Evolutionary conservation across 1,284 basidiomycete genomes (phyloP).

Genomic region (Anthracocystis walkeri): DNA sequence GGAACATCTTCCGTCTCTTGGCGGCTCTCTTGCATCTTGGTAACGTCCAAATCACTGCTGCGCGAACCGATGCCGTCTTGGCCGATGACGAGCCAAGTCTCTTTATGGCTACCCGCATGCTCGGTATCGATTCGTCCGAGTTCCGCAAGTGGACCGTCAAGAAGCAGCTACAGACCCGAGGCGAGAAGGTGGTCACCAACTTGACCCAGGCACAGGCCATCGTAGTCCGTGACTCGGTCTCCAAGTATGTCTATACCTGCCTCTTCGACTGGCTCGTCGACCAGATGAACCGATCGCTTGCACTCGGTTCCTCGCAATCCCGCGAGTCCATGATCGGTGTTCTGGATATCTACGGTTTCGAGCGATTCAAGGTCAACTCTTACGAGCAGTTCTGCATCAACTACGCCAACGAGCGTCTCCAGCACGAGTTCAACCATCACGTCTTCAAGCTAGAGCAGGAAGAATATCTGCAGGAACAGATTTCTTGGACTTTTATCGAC

Average conservation of each 20-base stretch:
- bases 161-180: constrained; percentile 93
- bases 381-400: constrained; percentile 99
- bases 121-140: constrained; percentile 90
- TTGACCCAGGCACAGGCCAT: constrained; percentile 89
- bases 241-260: constrained; percentile 98
- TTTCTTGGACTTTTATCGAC: constrained; percentile 99
- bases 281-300: constrained; percentile 94
- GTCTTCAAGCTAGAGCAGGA: constrained; percentile 88
- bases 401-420: constrained; percentile 94
- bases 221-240: constrained; percentile 95
- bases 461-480: constrained; percentile 97
- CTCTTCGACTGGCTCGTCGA: constrained; percentile 98
- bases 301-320: constrained; percentile 84
- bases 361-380: constrained; percentile 76
- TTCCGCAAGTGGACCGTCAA: constrained; percentile 99
- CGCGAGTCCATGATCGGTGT: constrained; percentile 99
- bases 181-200: constrained; percentile 92
- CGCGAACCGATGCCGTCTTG: constrained; percentile 84
- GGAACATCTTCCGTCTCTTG: constrained; percentile 95
- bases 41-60: constrained; percentile 88
- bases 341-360: constrained; percentile 77
- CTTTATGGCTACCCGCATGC: constrained; percentile 83
- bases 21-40: constrained; percentile 95
- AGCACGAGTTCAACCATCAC: constrained; percentile 82
- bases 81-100: constrained; percentile 87